Percentiles rank a stretch among this genome's conserved stretches.
Conservation (phyloP, 768 basidiomycete species). For the Gloeophyllum trabeum region DNA sequence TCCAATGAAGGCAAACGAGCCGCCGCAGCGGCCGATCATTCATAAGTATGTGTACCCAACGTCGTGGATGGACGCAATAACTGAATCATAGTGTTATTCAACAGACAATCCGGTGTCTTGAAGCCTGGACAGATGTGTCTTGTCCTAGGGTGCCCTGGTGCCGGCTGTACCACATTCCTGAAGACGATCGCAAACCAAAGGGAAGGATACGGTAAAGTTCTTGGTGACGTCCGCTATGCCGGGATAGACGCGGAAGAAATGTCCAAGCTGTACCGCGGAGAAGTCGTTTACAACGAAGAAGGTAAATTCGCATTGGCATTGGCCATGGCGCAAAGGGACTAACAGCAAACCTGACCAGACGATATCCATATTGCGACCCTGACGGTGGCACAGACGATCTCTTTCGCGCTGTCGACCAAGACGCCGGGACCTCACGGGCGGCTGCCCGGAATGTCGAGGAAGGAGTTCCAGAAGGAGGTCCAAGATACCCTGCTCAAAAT, state of each 20-base stretch:
- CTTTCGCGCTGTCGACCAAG: slow-evolving; percentile 61
- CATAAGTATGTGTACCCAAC: no score
- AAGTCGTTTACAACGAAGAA: slow-evolving; percentile 72
- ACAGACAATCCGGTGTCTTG: slow-evolving; percentile 53
- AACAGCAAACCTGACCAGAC: no score
- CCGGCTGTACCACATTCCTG: slow-evolving; percentile 82
- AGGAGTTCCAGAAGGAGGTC: slow-evolving; percentile 45
- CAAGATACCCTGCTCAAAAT: slow-evolving; percentile 57
- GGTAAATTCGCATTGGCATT: slow-evolving; percentile 30
- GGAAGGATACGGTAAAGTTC: slow-evolving; percentile 47
- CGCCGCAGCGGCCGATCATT: slow-evolving; percentile 40
- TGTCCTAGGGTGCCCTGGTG: slow-evolving; percentile 72
- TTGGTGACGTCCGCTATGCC: slow-evolving; percentile 72
- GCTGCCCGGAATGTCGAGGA: slow-evolving; percentile 51
- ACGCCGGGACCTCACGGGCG: slow-evolving; percentile 67
- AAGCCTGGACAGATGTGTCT: slow-evolving; percentile 84
- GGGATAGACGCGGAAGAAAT: slow-evolving; percentile 72
- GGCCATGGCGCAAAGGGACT: no score
- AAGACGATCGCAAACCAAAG: slow-evolving; percentile 75
- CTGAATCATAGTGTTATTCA: slow-evolving; percentile 1
- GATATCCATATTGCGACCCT: slow-evolving; percentile 78
- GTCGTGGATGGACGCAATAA: slow-evolving; percentile 11
- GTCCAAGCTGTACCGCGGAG: slow-evolving; percentile 65
- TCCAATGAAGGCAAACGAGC: slow-evolving; percentile 16
- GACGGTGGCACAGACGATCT: slow-evolving; percentile 68